Conservation (phyloP, 768 basidiomycete genomes). For the Suillus variegatus region DNA sequence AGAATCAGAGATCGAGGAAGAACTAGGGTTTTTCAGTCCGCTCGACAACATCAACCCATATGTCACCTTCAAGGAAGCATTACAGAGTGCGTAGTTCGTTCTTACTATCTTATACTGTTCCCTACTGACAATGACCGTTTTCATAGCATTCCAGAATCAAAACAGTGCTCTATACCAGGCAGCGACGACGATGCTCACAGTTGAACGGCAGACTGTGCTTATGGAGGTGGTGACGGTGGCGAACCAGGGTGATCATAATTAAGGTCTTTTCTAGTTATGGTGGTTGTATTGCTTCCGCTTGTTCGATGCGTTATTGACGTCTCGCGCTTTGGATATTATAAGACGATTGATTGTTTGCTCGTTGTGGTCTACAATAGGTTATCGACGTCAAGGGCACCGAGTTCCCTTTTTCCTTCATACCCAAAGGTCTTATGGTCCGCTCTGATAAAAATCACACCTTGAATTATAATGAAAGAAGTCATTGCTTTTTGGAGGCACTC, state of each 20-base stretch:
- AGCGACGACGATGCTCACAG: slow-evolving; percentile 61
- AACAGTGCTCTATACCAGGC: slow-evolving; percentile 43
- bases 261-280: not conserved
- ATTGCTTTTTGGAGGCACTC: too few relatives aligned
- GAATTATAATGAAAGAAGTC: too few relatives aligned
- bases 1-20: slow-evolving; percentile 73
- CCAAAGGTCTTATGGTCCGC: not conserved
- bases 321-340: not conserved
- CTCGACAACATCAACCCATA: slow-evolving; percentile 82
- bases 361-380: not conserved
- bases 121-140: slow-evolving; percentile 9
- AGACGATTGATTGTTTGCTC: not conserved
- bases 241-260: not conserved
- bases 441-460: not conserved
- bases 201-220: slow-evolving; percentile 67
- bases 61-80: slow-evolving; percentile 71
- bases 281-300: not conserved
- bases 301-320: not conserved
- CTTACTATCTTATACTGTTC: slow-evolving; percentile 1
- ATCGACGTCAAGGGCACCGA: not conserved
- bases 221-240: not conserved
- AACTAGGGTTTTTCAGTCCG: slow-evolving; percentile 83
- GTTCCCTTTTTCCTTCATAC: not conserved
- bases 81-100: slow-evolving; percentile 57
- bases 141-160: slow-evolving; percentile 72